A percentile compares a stretch with the other conserved stretches of the same genome.
Conservation (phyloP, 1,284 basidiomycete genomes). For the Cystobasidium slooffiae region DNA sequence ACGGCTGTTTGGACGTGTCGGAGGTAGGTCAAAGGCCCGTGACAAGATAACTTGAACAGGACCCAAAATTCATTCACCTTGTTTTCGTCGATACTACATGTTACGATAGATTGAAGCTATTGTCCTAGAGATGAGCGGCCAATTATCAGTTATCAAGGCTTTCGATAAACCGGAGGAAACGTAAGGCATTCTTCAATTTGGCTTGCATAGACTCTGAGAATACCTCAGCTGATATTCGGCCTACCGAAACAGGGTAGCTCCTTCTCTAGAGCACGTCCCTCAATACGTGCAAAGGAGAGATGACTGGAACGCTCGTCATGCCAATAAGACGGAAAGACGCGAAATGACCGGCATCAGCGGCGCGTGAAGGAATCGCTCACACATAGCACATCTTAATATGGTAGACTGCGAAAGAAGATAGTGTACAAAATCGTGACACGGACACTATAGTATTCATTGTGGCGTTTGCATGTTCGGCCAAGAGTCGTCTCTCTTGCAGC, state of each 20-base stretch:
- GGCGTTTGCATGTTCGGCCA: no score
- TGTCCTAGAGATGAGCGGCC: slow-evolving; percentile 33
- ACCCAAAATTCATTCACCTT: no score
- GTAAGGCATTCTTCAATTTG: neutral
- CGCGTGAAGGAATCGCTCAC: no score
- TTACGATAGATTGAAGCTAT: slow-evolving; percentile 33
- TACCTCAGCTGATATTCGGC: neutral
- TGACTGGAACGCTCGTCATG: neutral
- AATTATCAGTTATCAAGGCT: slow-evolving; percentile 15
- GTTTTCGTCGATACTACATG: neutral
- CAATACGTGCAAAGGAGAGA: slow-evolving; percentile 3
- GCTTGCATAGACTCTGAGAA: neutral
- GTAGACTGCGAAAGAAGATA: no score
- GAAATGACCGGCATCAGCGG: no score
- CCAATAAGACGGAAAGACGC: no score
- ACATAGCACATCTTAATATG: no score
- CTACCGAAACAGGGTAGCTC: neutral
- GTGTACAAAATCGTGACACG: no score
- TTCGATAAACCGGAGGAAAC: slow-evolving; percentile 8
- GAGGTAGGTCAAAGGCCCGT: slow-evolving; percentile 22
- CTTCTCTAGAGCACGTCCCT: neutral
- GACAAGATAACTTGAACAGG: neutral
- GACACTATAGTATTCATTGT: no score
- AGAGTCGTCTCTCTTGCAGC: no score
- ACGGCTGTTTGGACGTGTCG: neutral